Base-by-base conservation (phyloP, 2,329 filamentous ascomycete species). In the Cordyceps sp. region DNA sequence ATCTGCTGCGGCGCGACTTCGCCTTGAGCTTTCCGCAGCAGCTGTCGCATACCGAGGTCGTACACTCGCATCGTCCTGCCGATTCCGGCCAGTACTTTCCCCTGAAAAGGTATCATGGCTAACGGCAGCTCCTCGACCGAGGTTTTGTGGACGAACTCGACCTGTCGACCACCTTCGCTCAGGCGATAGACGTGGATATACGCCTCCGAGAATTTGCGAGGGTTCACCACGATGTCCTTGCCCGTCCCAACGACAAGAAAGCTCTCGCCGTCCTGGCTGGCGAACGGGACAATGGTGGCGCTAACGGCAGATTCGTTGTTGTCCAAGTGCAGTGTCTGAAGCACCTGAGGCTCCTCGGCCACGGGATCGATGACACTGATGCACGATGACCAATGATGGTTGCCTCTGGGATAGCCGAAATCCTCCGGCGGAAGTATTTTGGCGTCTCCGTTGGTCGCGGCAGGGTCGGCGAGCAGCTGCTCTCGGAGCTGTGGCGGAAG, bases 81-180 rank as follows among this genome's bases (percentile, higher is more conserved):
- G 30, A 94, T 68, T 29, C 86, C 90, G n/a, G 79, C 79, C 4
- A 92, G 60, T 1, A 98, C 64, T 41, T 81, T 79, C 20, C 92
- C 92, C 52, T 96, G 88, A 62, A 98, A 99, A 4, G 74, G 67
- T n/a, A 90, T 62, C 13, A 98, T 64, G n/a, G 90, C 88, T 45
- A 84, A 73, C 2, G 92, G 84, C 3, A 88, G 86, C 40, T 85
- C 77, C 42, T 92, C 83, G 6, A 94, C 70, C 46, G 85, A 84
- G 1, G 92, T 98, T 55, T 94, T 94, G 58, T 98, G 90, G 39
- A 94, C 86, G 36, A 96, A 90, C 47, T 94, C 82, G 13, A 98
- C 68, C 45, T 84, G 75, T 34, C 74, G 75, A n/a, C 92, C 92
- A 38, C 84, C 74, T 30, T 92, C 79, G 32, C 79, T 71, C 52